Evolutionary conservation across 1,284 basidiomycete species (phyloP), one percentile per base, ranked within the genome.

Genomic region (Fomitopsis palustris): DNA sequence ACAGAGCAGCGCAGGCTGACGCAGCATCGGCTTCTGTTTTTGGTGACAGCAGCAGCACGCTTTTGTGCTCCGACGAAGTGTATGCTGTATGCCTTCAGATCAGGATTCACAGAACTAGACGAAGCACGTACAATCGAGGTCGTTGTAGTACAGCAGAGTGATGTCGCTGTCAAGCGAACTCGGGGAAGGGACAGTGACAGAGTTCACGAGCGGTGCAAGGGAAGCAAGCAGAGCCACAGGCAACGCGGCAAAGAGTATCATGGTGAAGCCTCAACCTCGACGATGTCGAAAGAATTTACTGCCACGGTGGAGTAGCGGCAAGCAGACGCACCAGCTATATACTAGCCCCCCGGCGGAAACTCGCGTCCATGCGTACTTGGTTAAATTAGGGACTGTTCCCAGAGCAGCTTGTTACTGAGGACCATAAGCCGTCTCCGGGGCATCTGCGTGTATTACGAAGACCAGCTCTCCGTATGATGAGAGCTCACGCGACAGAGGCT

Each of bases 101-200:
- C 38, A 55, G 5, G 33, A n/a, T n/a, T n/a, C n/a, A n/a, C n/a
- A n/a, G 25, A 45, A 17, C 14, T n/a, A 35, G 8, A 8, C 8
- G 33, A 53, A 35, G 35, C 27, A 52, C 67, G 43, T 56, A 68
- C 70, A 45, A 39, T 71, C 60, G 4, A 71, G 61, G 55, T 70
- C 69, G 54, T 72, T 70, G 61, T 68, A 66, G 53, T 67, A 69
- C 4, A 70, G 45, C 12, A 71, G 42, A 10, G 64, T 67, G 42
- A 68, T 42, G 29, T 64, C 64, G 54, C 64, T 64, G 27, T 33
- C 52, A 10, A 65, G 49, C 25, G 64, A 63, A 3, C 61, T 38
- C 3, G 61, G 60, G 17, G 64, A 62, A 9, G 63, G 58, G 17
- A 55, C 33, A 16, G 39, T 29, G 39, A 55, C 42, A 29, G 53